These are phyloP conservation scores for Sordariomycetes sp. DNA, from an alignment of 2,329 filamentous ascomycete genomes.

Conservation along the genomic window DNA sequence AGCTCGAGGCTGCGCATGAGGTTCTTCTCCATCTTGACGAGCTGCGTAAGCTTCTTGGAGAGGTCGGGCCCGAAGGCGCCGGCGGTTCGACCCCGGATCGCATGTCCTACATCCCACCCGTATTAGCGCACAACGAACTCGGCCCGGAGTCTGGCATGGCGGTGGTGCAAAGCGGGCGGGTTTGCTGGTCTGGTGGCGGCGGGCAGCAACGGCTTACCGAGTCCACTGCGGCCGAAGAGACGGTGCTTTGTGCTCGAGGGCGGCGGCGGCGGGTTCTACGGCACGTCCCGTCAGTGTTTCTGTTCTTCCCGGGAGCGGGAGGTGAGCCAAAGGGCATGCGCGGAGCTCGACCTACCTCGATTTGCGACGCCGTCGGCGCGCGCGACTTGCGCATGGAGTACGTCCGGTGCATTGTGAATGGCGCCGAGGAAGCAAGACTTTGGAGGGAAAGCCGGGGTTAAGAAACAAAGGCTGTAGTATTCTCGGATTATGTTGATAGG, in stretches of 20 bases:
- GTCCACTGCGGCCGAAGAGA: conserved; percentile 74
- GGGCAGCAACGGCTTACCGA: conserved; percentile 54
- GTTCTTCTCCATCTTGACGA: conserved; percentile 99
- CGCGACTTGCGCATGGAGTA: conserved; percentile 98
- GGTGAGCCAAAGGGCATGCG: neutral
- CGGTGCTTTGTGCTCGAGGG: conserved; percentile 83
- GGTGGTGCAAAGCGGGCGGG: neutral
- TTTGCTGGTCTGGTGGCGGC: neutral
- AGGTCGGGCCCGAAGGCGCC: conserved; percentile 77
- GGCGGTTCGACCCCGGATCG: conserved; percentile 62
- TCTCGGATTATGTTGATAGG: neutral
- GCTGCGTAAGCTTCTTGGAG: conserved; percentile 91
- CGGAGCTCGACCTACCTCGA: conserved; percentile 34
- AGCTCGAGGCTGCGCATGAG: conserved; percentile 97
- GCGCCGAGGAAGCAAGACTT: neutral
- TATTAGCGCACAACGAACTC: neutral
- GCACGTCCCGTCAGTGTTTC: conserved; percentile 5
- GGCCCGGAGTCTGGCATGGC: neutral
- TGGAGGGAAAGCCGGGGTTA: neutral
- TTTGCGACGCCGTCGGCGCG: conserved; percentile 82
- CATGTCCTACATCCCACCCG: conserved; percentile 37
- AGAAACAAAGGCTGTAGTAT: neutral
- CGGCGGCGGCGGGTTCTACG: conserved; percentile 84
- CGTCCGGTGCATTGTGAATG: conserved; percentile 80
- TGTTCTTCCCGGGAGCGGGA: neutral